A percentile compares a stretch with the other conserved stretches of the same genome.
Conservation (phyloP, 2,329 filamentous ascomycete genomes). For the Trichoderma semiorbis region DNA sequence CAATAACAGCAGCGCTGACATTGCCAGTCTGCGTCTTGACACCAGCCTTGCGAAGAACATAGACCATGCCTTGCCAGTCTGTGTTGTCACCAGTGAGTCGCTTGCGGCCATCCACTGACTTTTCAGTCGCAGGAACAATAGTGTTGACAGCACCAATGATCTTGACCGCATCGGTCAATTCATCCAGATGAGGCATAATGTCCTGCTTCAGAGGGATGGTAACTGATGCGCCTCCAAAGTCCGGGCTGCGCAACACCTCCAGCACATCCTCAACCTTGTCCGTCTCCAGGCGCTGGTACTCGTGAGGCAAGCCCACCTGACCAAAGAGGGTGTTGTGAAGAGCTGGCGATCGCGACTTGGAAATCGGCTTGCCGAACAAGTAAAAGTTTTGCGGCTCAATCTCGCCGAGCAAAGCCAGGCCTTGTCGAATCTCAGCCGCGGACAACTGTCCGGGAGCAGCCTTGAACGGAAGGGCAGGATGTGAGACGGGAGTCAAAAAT, state of each 20-base stretch:
- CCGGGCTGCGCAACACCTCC: slow-evolving; percentile 61
- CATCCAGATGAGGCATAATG: slow-evolving; percentile 76
- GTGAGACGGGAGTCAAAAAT: slow-evolving; percentile 93
- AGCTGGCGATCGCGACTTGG: slow-evolving; percentile 77
- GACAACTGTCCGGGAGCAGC: slow-evolving; percentile 93
- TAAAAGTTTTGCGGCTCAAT: slow-evolving; percentile 75
- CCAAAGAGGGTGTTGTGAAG: slow-evolving; percentile 85
- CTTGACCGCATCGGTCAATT: slow-evolving; percentile 72
- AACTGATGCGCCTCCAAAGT: slow-evolving; percentile 91
- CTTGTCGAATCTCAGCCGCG: slow-evolving; percentile 79
- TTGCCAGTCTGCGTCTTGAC: slow-evolving; percentile 39
- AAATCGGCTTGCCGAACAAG: slow-evolving; percentile 83
- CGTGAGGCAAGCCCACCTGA: slow-evolving; percentile 74
- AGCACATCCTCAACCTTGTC: slow-evolving; percentile 58
- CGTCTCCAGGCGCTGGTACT: slow-evolving; percentile 76
- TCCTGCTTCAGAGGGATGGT: slow-evolving; percentile 94
- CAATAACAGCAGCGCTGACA: slow-evolving; percentile 72
- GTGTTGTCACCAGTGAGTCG: slow-evolving; percentile 85
- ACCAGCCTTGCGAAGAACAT: slow-evolving; percentile 69
- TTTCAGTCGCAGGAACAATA: slow-evolving; percentile 59
- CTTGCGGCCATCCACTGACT: slow-evolving; percentile 38
- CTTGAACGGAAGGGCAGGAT: slow-evolving; percentile 84
- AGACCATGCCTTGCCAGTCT: slow-evolving; percentile 90
- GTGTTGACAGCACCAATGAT: slow-evolving; percentile 94
- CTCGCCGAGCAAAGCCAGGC: slow-evolving; percentile 73